Base-by-base conservation (phyloP, 1,284 basidiomycete species). In the Ustilago sp. region DNA sequence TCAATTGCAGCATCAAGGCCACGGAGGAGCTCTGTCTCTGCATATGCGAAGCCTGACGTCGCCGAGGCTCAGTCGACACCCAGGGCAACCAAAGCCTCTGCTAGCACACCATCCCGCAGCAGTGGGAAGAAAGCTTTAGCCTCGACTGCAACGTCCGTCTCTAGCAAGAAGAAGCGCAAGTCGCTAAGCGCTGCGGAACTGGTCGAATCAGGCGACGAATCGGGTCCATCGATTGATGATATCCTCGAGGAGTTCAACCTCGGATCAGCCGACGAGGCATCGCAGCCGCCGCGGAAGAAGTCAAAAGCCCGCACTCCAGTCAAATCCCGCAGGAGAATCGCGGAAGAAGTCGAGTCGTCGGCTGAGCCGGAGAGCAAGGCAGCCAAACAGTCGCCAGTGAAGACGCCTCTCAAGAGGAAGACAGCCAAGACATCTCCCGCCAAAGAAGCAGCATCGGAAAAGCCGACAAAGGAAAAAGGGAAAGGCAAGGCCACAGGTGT, bases 231-330 rank as follows among this genome's bases (percentile, higher is more conserved):
- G 3, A 39, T 72, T 31, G 56, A 67, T 8, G 39, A 56, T n/a
- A 72, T 72, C 19, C 17, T 63, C 23, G 57, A 57, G 39, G 64
- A 72, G 3, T 41, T 60, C 35, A 13, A 31, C 32, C 23, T 31
- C 8, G 48, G 35, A 8, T 54, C 45, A 1, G 56, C 52, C 12
- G 15, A 34, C 15, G 52, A 63, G n/a, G 35, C 13, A 9, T 63
- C 60, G 8, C 64, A 63, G 41, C 64, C 70, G n/a, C 64, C 70
- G 31, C 60, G 54, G n/a, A 67, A 67, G 53, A 72, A 72, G 35
- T 4, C 52, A 3, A 45, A 55, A 17, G 19, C n/a, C 8, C 59
- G 39, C 41, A 53, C 66, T 34, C 55, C 59, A 9, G 5, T n/a
- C 48, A 68, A 53, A 36, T 9, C 41, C 3, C 52, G 50, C 47